Evolutionary conservation across 2,329 filamentous ascomycete genomes (phyloP), one percentile per base, ranked within the genome.

Genomic region (Talaromyces albobiverticillius): DNA sequence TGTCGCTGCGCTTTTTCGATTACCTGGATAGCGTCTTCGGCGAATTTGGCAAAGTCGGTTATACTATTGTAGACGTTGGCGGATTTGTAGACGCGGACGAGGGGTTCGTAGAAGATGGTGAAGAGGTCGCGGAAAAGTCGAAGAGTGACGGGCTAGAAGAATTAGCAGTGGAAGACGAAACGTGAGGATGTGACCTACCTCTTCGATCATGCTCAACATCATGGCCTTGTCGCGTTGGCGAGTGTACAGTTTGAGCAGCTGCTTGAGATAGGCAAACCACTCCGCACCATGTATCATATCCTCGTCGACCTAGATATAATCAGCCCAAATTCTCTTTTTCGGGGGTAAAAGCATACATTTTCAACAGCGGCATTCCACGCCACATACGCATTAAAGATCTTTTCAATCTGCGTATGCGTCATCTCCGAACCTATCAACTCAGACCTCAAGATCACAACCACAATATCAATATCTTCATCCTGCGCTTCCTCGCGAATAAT

Each of bases 1-100:
- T 87, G 84, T 26, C 82, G 76, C 62, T 87, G 85, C 36, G 82
- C 84, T 41, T 80, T 79, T 64, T 87, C 84, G 50, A 88, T 83
- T 60, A 92, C 90, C 65, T 84, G 82, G 62, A 97, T 96, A 68
- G 92, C 89, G 69, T 99, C 94, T 66, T 96, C 91, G 51, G 94
- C 84, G 64, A 99, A 99, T 36, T 85, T 80, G 0, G 93, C 89
- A 75, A 99, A 97, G 71, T 99, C 94, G 0, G 93, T 97, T 57
- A 99, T 93, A 67, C 89, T 95, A 77, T 86, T 94, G 79, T 97
- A 97, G 23, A 99, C 93, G 64, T 97, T 99, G 60, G 94, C 94
- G 18, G 92, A 96, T 75, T 97, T 99, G 80, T 99, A 99, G 0
- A 99, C 94, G 46, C 94, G 84, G 14, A 99, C 90, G 20, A 99